phyloP scores from a whole-genome alignment of 441 rosid species.

The Mallotus japonicus region DNA sequence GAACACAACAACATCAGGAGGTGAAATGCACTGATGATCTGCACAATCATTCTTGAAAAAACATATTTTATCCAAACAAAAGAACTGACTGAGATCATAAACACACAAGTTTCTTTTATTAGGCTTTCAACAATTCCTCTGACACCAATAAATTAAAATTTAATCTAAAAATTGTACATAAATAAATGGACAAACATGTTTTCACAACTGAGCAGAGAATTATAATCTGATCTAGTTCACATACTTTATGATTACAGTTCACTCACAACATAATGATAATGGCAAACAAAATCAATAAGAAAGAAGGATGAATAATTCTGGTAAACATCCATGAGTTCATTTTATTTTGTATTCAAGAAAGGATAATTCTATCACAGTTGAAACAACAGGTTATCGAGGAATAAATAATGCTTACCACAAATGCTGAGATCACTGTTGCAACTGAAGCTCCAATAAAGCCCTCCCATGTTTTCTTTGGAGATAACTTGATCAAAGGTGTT shows the following conservation, averaged over 20 bases:
- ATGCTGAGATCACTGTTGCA: conserved; percentile 76
- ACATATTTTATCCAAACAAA: background rate
- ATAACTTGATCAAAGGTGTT: conserved; percentile 89
- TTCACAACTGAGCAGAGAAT: background rate
- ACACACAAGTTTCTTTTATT: background rate
- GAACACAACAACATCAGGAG: background rate
- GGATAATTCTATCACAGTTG: background rate
- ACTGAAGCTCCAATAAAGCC: conserved; percentile 89
- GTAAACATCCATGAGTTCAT: background rate
- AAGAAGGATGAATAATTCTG: background rate
- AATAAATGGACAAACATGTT: background rate
- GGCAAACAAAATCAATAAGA: background rate
- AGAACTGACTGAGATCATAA: background rate
- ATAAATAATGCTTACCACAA: conserved; percentile 47
- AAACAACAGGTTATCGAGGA: background rate
- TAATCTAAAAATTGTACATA: background rate
- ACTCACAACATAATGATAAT: background rate
- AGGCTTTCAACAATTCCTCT: background rate
- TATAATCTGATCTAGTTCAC: background rate
- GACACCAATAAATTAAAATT: background rate
- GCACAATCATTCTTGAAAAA: background rate
- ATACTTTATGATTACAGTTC: background rate
- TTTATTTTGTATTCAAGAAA: background rate
- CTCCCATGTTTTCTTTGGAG: conserved; percentile 97
- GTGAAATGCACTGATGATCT: background rate